Percentiles rank a stretch among this genome's conserved stretches.
Evolutionary conservation across 2,329 filamentous ascomycete genomes (phyloP).

Genomic region (Tolypocladium paradoxum): DNA sequence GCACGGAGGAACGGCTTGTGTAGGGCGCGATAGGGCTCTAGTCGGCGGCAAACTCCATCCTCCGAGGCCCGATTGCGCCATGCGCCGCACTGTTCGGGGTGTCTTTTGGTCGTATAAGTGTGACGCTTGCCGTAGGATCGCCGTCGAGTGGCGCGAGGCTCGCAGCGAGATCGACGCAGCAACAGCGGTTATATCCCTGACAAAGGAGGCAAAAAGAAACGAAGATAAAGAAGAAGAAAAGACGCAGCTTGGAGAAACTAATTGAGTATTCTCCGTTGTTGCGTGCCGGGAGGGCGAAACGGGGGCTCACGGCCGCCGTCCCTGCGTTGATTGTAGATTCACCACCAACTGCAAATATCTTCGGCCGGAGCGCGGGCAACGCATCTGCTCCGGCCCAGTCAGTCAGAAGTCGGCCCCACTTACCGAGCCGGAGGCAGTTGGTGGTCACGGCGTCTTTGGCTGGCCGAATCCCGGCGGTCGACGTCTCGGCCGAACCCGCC

Average conservation of each 20-base stretch:
- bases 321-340: neutral
- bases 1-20: neutral
- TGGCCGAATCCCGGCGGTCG: neutral
- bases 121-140: neutral
- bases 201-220: neutral
- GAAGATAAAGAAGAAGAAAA: neutral
- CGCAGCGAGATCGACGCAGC: neutral
- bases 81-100: neutral
- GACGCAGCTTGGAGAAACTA: neutral
- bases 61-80: neutral
- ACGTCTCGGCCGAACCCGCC: neutral
- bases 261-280: neutral
- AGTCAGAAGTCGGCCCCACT: neutral
- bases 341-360: too few relatives aligned
- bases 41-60: neutral
- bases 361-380: neutral
- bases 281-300: neutral
- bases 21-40: neutral
- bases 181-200: neutral
- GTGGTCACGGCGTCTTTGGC: neutral
- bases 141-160: neutral
- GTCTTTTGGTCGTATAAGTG: neutral
- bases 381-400: neutral
- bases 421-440: slow-evolving; percentile 1
- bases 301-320: neutral